Percentiles rank a stretch among this genome's conserved stretches.
Evolutionary conservation across 495 filamentous ascomycete genomes (phyloP).

Genomic region (Pseudomonodictys pantanalensis): DNA sequence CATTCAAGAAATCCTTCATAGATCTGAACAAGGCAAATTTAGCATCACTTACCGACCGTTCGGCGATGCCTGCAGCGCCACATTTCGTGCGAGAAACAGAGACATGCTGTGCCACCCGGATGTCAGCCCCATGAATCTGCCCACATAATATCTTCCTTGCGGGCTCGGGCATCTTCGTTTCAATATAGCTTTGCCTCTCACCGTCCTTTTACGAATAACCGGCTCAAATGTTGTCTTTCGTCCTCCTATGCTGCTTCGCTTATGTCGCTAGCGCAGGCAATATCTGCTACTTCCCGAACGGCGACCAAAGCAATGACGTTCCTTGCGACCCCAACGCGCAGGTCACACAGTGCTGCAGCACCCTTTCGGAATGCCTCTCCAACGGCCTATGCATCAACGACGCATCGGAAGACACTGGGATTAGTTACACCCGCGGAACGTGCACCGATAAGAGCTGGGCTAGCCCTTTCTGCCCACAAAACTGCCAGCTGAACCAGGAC

Average conservation of each 20-base stretch:
- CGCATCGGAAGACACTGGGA: constrained; percentile 5
- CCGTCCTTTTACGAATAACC: too few species aligned
- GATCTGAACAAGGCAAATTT: too few species aligned
- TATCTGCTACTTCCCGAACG: constrained; percentile 2
- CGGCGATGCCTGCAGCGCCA: too few species aligned
- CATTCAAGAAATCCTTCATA: too few species aligned
- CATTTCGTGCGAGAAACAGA: too few species aligned
- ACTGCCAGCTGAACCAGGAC: constrained; percentile 4
- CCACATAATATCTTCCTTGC: too few species aligned
- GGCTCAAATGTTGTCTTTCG: too few species aligned
- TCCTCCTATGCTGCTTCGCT: neutral
- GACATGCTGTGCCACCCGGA: too few species aligned
- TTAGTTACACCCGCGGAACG: neutral
- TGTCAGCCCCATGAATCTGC: too few species aligned
- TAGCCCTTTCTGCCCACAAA: neutral
- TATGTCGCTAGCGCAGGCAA: neutral
- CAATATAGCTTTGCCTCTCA: too few species aligned
- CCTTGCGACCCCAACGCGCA: neutral
- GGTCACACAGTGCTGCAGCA: neutral
- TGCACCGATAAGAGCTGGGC: constrained; percentile 3
- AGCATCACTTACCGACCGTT: too few species aligned
- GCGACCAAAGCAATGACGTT: neutral
- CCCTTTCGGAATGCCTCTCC: neutral
- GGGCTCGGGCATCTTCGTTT: too few species aligned
- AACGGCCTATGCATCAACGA: constrained; percentile 6